phyloP scores from a whole-genome alignment of 2,329 filamentous ascomycete species.

The Xylariaceae sp. region DNA sequence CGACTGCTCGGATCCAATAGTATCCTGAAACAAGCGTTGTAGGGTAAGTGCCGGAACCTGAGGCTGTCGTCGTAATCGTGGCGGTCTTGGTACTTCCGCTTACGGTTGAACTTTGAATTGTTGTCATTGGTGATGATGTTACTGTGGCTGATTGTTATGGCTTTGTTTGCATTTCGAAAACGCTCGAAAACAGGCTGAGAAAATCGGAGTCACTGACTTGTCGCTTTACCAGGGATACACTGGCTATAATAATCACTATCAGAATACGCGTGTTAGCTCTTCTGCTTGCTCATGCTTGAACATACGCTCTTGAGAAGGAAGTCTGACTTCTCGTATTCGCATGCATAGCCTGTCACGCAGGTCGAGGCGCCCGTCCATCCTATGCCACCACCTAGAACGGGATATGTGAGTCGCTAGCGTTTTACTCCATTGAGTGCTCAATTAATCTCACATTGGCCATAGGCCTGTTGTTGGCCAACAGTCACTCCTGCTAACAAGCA shows the following conservation, averaged over 20 bases:
- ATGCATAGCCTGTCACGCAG: conserved; percentile 17
- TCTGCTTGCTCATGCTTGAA: conserved; percentile 2
- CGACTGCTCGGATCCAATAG: conserved; percentile 19
- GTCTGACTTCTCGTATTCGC: conserved; percentile 11
- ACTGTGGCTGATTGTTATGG: background rate
- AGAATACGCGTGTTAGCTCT: conserved; percentile 6
- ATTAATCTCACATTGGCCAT: conserved; percentile 18
- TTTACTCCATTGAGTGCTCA: background rate
- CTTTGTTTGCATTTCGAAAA: background rate
- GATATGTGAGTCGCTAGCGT: conserved; percentile 1
- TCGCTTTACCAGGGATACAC: conserved; percentile 15
- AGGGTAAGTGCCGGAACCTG: conserved; percentile 14
- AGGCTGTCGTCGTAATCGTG: conserved; percentile 3
- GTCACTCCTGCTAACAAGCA: conserved; percentile 9
- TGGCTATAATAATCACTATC: conserved; percentile 19
- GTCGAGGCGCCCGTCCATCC: conserved; percentile 8
- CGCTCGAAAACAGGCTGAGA: background rate
- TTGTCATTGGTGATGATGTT: conserved; percentile 7
- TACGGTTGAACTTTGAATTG: conserved; percentile 2
- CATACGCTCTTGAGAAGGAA: background rate
- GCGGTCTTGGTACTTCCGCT: conserved; percentile 1
- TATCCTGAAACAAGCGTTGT: conserved; percentile 18
- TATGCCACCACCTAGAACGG: conserved; percentile 12
- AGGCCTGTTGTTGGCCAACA: conserved; percentile 14
- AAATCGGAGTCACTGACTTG: conserved; percentile 9